Base-by-base conservation (phyloP, 2,329 filamentous ascomycete species). In the Colletotrichum camelliae region DNA sequence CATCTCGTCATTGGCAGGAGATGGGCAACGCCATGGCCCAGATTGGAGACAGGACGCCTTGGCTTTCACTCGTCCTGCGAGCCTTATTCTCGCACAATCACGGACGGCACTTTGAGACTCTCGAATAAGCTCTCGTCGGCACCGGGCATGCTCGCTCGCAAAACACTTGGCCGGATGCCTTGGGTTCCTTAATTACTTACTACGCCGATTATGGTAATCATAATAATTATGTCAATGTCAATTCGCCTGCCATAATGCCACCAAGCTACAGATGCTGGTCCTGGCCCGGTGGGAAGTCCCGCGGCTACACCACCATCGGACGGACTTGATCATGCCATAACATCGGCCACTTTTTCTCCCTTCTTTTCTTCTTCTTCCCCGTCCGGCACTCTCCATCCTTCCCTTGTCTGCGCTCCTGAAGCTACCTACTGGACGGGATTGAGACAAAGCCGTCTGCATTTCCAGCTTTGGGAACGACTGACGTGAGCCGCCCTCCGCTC, bases 1-100 rank as follows among this genome's bases (percentile, higher is more conserved):
- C 57, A 76, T 69, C 74, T 76, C 65, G 65, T 76, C 74, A 74
- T 76, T 76, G 74, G 74, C 58, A 72, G 69, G 61, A 75, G 33
- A 62, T 72, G 73, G 60, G 62, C 73, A 58, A 33, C 73, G 69
- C 73, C 69, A 75, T 75, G 73, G 73, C 69, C 69, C 33, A 68
- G 35, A 58, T 68, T 68, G 66, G 66, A 68, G 66, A 68, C 66
- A 31, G 52, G 31, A 68, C 52, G 52, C 31, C 72, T 70, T 61
- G 55, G 67, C 43, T 67, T 37, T 31, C 33, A 66, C 33, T 64
- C n/a, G 43, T 52, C 43, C 43, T 52, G 43, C 43, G 43, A 52
- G 43, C n/a, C 27, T 61, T 33, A 13, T 33, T 61, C 29, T 33
- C 58, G 33, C 61, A 64, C 55, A 64, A 43, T 64, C 35, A 64